Evolutionary conservation across 2,329 filamentous ascomycete genomes (phyloP).

Genomic region (Trichoderma simmonsii): DNA sequence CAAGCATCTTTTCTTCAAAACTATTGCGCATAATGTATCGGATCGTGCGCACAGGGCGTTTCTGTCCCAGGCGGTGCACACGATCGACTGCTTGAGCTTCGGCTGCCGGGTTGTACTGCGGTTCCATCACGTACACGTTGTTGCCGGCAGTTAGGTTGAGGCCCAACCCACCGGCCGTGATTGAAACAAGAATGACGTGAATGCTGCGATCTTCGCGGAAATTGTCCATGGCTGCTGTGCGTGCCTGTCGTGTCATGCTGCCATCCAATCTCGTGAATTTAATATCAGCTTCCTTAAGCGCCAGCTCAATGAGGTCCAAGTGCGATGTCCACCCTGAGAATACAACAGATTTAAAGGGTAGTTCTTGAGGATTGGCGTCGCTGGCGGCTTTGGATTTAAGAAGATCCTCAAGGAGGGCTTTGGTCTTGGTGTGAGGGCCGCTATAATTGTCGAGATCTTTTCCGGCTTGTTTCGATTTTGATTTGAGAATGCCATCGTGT

Average conservation of each 20-base stretch:
- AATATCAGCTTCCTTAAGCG: slow-evolving; percentile 66
- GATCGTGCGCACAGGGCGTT: slow-evolving; percentile 78
- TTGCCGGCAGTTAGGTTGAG: slow-evolving; percentile 88
- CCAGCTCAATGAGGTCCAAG: slow-evolving; percentile 85
- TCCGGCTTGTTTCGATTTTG: slow-evolving; percentile 32
- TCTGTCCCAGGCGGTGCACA: slow-evolving; percentile 88
- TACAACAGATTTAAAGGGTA: slow-evolving; percentile 86
- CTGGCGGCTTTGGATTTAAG: slow-evolving; percentile 62
- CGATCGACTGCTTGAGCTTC: slow-evolving; percentile 97
- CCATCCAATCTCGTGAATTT: slow-evolving; percentile 82
- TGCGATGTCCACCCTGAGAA: slow-evolving; percentile 97
- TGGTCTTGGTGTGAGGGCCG: slow-evolving; percentile 90
- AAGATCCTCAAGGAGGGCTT: slow-evolving; percentile 74
- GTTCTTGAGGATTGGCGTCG: slow-evolving; percentile 57
- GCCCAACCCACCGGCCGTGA: slow-evolving; percentile 86
- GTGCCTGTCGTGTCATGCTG: slow-evolving; percentile 73
- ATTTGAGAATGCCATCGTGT: slow-evolving; percentile 49
- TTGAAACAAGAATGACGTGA: slow-evolving; percentile 83
- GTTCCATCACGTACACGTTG: slow-evolving; percentile 97
- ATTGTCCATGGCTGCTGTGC: slow-evolving; percentile 69
- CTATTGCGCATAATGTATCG: slow-evolving; percentile 87
- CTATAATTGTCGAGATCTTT: slow-evolving; percentile 68
- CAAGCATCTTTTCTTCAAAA: slow-evolving; percentile 91
- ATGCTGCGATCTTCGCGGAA: slow-evolving; percentile 72
- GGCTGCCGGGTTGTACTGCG: slow-evolving; percentile 97